Percentiles rank a stretch among this genome's conserved stretches.
phyloP scores from a whole-genome alignment of 2,329 filamentous ascomycete genomes.

The Fusarium buharicum region DNA sequence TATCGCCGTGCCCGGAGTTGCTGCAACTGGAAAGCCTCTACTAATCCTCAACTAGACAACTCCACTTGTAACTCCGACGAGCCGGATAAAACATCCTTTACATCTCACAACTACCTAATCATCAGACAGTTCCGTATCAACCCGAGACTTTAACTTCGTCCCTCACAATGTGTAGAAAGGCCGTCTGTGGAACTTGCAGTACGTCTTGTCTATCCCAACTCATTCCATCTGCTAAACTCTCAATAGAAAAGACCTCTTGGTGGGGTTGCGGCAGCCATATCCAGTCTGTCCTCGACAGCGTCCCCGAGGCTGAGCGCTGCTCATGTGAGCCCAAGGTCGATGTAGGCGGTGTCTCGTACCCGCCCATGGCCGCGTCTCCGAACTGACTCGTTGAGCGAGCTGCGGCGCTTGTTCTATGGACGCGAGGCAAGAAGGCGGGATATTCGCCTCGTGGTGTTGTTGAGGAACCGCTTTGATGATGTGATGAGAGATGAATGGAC shows the following conservation, averaged over 20 bases:
- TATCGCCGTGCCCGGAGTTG: conserved; percentile 26
- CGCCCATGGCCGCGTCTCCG: conserved; percentile 66
- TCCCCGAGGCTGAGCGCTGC: conserved; percentile 71
- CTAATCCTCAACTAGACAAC: neutral
- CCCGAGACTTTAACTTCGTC: neutral
- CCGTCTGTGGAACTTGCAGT: conserved; percentile 71
- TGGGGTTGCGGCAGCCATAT: conserved; percentile 73
- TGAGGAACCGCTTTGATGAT: conserved; percentile 42
- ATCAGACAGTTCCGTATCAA: neutral
- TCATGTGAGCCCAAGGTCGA: conserved; percentile 72
- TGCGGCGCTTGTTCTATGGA: conserved; percentile 46
- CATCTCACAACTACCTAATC: neutral
- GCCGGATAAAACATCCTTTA: conserved; percentile 5
- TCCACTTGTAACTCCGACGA: conserved; percentile 13
- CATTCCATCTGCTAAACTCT: neutral
- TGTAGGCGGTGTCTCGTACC: conserved; percentile 69
- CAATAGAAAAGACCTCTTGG: conserved; percentile 59
- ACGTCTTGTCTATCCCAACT: conserved; percentile 48
- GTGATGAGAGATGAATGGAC: neutral
- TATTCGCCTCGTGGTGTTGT: conserved; percentile 48
- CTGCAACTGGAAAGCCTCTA: conserved; percentile 14
- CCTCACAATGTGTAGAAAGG: conserved; percentile 71
- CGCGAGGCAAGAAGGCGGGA: conserved; percentile 43
- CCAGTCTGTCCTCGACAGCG: conserved; percentile 67
- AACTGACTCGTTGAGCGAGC: conserved; percentile 52